These are phyloP conservation scores for Rhodotorula toruloides DNA, from an alignment of 768 basidiomycete species.

Conservation along the genomic window DNA sequence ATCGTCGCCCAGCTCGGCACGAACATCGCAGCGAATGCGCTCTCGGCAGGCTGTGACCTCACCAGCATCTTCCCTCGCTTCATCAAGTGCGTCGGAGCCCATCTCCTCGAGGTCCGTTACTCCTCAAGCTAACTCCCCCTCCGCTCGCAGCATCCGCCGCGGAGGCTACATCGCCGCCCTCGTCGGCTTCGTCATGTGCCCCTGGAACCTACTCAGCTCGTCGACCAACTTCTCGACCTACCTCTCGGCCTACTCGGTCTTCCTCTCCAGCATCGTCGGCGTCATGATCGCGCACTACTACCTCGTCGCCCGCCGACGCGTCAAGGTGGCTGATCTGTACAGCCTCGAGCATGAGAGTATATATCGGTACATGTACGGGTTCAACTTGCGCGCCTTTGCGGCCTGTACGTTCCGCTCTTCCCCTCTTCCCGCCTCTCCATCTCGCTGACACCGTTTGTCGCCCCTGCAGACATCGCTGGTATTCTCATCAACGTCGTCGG, in stretches of 20 bases:
- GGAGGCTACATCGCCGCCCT: constrained; percentile 78
- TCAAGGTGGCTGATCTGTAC: constrained; percentile 69
- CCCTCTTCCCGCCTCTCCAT: constrained; percentile 54
- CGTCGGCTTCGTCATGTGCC: constrained; percentile 68
- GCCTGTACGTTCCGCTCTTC: constrained; percentile 41
- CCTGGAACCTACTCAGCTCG: constrained; percentile 50
- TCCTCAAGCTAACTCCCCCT: background rate
- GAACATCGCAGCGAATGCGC: constrained; percentile 72
- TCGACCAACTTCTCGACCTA: constrained; percentile 51
- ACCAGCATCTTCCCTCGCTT: constrained; percentile 59
- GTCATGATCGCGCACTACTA: constrained; percentile 71
- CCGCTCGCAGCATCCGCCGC: constrained; percentile 56
- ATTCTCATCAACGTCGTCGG: constrained; percentile 78
- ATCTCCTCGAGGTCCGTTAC: background rate
- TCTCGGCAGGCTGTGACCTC: constrained; percentile 78
- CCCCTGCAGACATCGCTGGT: constrained; percentile 54
- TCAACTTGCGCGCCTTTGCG: constrained; percentile 61
- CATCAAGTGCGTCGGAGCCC: constrained; percentile 52
- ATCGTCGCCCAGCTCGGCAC: constrained; percentile 66
- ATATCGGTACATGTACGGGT: constrained; percentile 69
- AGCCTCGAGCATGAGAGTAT: constrained; percentile 41
- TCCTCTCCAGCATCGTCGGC: constrained; percentile 50
- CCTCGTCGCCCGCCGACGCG: constrained; percentile 63
- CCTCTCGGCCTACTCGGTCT: constrained; percentile 72
- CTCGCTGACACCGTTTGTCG: constrained; percentile 48